Evolutionary conservation across 805 yeast species (phyloP).

Genomic region (Ogataea neopini): DNA sequence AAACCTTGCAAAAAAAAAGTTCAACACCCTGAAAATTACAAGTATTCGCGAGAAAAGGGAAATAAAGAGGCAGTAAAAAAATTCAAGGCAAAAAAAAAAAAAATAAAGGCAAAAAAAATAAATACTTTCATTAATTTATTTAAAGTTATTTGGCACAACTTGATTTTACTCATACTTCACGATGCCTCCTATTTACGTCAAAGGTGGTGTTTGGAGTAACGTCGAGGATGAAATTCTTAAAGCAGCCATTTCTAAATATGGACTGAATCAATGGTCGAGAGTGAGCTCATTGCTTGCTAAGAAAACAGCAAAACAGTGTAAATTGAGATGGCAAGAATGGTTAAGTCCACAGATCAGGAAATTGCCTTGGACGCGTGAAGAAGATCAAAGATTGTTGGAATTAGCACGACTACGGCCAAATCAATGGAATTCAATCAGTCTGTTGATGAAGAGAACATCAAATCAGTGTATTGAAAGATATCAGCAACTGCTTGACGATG

Average conservation of each 20-base stretch:
- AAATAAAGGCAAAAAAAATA: background rate
- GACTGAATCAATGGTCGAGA: constrained; percentile 92
- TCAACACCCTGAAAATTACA: background rate
- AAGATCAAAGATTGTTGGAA: constrained; percentile 70
- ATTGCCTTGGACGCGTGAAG: constrained; percentile 68
- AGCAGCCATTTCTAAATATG: constrained; percentile 92
- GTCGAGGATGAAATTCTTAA: constrained; percentile 81
- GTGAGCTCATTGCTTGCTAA: constrained; percentile 82
- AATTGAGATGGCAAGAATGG: constrained; percentile 90
- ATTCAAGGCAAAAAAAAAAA: too few species aligned
- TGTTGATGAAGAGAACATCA: constrained; percentile 79
- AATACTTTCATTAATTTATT: too few species aligned
- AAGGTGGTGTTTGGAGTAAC: constrained; percentile 91
- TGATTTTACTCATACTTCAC: too few species aligned
- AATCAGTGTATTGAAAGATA: constrained; percentile 85
- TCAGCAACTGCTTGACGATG: constrained; percentile 64
- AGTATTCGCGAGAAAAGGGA: background rate
- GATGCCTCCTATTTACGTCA: constrained; percentile 68
- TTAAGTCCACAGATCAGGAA: constrained; percentile 71
- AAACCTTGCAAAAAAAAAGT: background rate
- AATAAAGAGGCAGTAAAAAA: background rate
- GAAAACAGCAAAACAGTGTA: constrained; percentile 89
- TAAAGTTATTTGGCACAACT: too few species aligned
- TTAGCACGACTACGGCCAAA: constrained; percentile 77
- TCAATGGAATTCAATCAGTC: constrained; percentile 93